phyloP scores from a whole-genome alignment of 73 alveolate genomes.

The Paramecium sexaurelia region DNA sequence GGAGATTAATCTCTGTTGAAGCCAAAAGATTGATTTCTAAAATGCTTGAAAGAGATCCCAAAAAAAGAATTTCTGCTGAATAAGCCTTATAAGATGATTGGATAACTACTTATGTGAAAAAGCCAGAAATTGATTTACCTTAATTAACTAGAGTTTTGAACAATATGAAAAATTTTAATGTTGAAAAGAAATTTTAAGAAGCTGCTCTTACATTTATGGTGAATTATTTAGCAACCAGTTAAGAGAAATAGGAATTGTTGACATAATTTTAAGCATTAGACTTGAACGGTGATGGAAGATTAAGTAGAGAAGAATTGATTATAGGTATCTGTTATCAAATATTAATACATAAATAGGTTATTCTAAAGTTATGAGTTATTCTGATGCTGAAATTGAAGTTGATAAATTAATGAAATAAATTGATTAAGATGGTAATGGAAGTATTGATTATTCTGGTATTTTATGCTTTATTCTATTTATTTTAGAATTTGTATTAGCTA shows the following conservation, averaged over 20 bases:
- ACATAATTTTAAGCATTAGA: slow-evolving; percentile 78
- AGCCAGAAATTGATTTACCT: slow-evolving; percentile 49
- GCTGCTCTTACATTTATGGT: slow-evolving; percentile 84
- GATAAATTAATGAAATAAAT: slow-evolving; percentile 71
- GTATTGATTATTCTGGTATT: slow-evolving; percentile 73
- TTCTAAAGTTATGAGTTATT: slow-evolving; percentile 62
- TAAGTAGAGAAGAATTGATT: slow-evolving; percentile 77
- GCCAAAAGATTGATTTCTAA: slow-evolving; percentile 81
- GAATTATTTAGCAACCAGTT: slow-evolving; percentile 71
- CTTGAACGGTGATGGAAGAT: slow-evolving; percentile 77
- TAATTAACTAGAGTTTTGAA: slow-evolving; percentile 64
- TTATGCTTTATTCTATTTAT: not conserved
- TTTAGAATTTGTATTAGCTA: slow-evolving; percentile 70
- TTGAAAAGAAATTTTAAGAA: slow-evolving; percentile 77
- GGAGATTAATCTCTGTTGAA: slow-evolving; percentile 83
- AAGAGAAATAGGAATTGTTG: slow-evolving; percentile 75
- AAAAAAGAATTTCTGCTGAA: slow-evolving; percentile 74
- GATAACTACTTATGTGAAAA: slow-evolving; percentile 66
- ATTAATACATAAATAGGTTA: slow-evolving; percentile 32
- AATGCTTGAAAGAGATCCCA: slow-evolving; percentile 73
- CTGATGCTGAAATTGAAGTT: slow-evolving; percentile 70
- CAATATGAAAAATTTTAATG: slow-evolving; percentile 73
- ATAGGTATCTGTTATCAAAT: not conserved
- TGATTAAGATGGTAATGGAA: slow-evolving; percentile 71
- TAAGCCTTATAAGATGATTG: slow-evolving; percentile 82